Percentiles rank a stretch among this genome's conserved stretches.
These are phyloP conservation scores for Nosema granulosis DNA, from an alignment of 371 early-diverging fungal genomes.

Conservation along the genomic window DNA sequence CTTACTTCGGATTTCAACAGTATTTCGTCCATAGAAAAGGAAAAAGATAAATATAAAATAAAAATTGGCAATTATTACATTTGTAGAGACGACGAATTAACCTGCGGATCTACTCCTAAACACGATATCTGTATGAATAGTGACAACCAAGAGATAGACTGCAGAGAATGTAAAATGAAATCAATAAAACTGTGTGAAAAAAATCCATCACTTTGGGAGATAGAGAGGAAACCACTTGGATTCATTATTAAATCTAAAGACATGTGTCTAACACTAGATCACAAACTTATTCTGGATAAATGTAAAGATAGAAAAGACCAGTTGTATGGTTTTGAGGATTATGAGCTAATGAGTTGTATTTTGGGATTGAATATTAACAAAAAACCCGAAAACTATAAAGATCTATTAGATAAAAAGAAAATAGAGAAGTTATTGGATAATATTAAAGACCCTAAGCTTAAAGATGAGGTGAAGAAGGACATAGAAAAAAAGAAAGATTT, in stretches of 20 bases:
- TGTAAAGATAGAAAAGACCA: conserved; percentile 30
- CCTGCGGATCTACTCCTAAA: not conserved
- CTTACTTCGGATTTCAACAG: not conserved
- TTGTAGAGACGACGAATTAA: not conserved
- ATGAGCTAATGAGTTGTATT: conserved; percentile 24
- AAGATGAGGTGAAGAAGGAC: conserved; percentile 7
- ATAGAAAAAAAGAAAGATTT: conserved; percentile 12
- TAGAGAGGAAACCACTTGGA: conserved; percentile 15
- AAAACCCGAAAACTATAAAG: conserved; percentile 5
- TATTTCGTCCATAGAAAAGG: not conserved
- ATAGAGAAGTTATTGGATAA: conserved; percentile 12
- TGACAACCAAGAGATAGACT: conserved; percentile 1
- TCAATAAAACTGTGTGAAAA: conserved; percentile 7
- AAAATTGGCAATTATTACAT: conserved; percentile 7
- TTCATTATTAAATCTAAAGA: conserved; percentile 19
- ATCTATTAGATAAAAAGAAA: conserved; percentile 6
- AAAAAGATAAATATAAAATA: conserved; percentile 7
- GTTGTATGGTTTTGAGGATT: conserved; percentile 32
- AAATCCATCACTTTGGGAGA: conserved; percentile 22
- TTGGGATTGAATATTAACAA: conserved; percentile 15
- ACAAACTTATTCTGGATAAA: not conserved
- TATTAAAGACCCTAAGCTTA: not conserved
- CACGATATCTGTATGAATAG: conserved; percentile 13
- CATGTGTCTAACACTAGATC: conserved; percentile 17
- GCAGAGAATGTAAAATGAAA: conserved; percentile 6